A percentile compares a stretch with the other conserved stretches of the same genome.
Conservation (phyloP, 768 basidiomycete species). For the Hericium coralloides region DNA sequence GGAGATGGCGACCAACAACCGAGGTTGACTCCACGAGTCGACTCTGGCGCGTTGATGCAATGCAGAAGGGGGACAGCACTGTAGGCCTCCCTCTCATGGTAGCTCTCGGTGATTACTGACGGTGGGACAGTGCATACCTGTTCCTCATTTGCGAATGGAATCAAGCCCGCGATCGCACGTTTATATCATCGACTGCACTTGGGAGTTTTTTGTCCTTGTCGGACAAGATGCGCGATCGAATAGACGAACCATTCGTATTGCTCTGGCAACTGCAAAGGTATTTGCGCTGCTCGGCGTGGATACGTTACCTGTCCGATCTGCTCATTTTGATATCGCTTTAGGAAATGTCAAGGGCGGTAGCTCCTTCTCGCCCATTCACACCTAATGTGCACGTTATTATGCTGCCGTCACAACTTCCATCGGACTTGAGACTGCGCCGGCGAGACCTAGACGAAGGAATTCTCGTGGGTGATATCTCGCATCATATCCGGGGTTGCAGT, state of each 20-base stretch:
- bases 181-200: slow-evolving; percentile 64
- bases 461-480: neutral
- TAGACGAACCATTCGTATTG: slow-evolving; percentile 52
- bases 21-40: slow-evolving; percentile 29
- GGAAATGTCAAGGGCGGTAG: slow-evolving; percentile 45
- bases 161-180: slow-evolving; percentile 31
- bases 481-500: neutral
- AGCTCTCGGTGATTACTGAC: too few relatives aligned
- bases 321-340: slow-evolving; percentile 19
- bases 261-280: slow-evolving; percentile 50
- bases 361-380: slow-evolving; percentile 50
- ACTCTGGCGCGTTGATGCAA: slow-evolving; percentile 52
- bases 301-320: neutral
- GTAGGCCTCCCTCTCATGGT: too few relatives aligned
- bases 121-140: too few relatives aligned
- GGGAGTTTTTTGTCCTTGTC: slow-evolving; percentile 75
- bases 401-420: slow-evolving; percentile 64
- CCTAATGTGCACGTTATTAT: slow-evolving; percentile 70
- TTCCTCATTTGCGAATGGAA: too few relatives aligned
- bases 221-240: slow-evolving; percentile 55
- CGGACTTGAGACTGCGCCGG: slow-evolving; percentile 58
- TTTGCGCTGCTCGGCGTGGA: slow-evolving; percentile 3
- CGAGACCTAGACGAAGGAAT: slow-evolving; percentile 51
- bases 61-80: slow-evolving; percentile 7
- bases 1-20: slow-evolving; percentile 58